Base-by-base conservation (phyloP, 2,329 filamentous ascomycete species). In the Pezicula radicicola region DNA sequence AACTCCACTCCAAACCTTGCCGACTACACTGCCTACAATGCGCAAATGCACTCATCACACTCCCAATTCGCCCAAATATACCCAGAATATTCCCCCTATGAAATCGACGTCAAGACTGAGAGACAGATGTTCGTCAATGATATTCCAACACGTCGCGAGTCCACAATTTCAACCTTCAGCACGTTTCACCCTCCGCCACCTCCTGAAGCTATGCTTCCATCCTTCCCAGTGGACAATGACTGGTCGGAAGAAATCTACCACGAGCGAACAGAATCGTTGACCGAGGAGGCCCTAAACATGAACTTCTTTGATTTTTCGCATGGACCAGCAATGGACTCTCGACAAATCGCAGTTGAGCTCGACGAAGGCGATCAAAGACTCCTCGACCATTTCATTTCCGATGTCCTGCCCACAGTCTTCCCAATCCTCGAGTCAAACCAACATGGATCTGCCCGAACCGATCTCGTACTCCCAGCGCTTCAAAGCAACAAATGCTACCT, bases 101-200 rank as follows among this genome's bases (percentile, higher is more conserved):
- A 97, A 71, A 86, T 97, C 55, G 93, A 97, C 69, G 88, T 97
- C 75, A 96, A 93, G 79, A 97, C 92, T 1, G 93, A 97, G 74
- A 82, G 90, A 58, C 91, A 97, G 62, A 91, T 95, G 77, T 96
- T 89, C 70, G 85, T 97, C 70, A 91, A 97, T 64, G 89, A 97
- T 67, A 81, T 96, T 51, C 91, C 90, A 4, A 88, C 91, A 13
- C 78, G 93, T 54, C 80, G 85, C 60, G 92, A 97, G 71, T 96
- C 91, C 12, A 90, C 90, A 30, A 86, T 91, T 36, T 95, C 92
- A 0, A 96, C 91, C 21, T 97, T 96, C 72, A 96, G 87, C 79
- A 92, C 90, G n/a, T 94, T 85, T 68, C 87, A 90, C 63, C 84
- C 86, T 19, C 91, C 91, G 15, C 88, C 89, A 28, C 83, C 87